A percentile compares a stretch with the other conserved stretches of the same genome.
Evolutionary conservation across 2,329 filamentous ascomycete genomes (phyloP).

Genomic region (Diaporthe vexans): DNA sequence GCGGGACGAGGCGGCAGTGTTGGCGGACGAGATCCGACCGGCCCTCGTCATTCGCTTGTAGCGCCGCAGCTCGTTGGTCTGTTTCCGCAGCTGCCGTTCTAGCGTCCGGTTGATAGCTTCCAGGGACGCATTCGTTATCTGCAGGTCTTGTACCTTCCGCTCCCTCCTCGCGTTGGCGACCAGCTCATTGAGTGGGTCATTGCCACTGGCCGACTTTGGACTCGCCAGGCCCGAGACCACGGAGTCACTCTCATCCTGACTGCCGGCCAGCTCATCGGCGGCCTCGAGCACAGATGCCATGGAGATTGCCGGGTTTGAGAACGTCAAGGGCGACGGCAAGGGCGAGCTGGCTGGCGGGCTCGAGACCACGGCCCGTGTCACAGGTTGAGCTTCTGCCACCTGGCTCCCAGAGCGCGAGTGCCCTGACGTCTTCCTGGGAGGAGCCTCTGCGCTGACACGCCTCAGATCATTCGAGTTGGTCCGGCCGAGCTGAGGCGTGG

Average conservation of each 20-base stretch:
- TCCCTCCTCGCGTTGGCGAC: slow-evolving; percentile 92
- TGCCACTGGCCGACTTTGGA: slow-evolving; percentile 68
- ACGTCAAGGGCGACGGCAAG: slow-evolving; percentile 45
- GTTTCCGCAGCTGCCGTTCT: slow-evolving; percentile 91
- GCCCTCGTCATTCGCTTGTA: slow-evolving; percentile 89
- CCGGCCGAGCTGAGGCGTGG: slow-evolving; percentile 55
- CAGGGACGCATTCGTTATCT: slow-evolving; percentile 96
- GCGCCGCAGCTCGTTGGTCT: slow-evolving; percentile 87
- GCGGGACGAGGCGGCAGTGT: slow-evolving; percentile 56
- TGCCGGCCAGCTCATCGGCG: slow-evolving; percentile 63
- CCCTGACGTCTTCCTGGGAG: slow-evolving; percentile 50
- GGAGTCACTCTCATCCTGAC: slow-evolving; percentile 44
- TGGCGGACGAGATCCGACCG: slow-evolving; percentile 76
- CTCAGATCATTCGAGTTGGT: slow-evolving; percentile 52
- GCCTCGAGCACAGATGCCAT: slow-evolving; percentile 70
- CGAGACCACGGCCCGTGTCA: slow-evolving; percentile 53
- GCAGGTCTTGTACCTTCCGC: slow-evolving; percentile 93
- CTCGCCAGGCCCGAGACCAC: slow-evolving; percentile 59
- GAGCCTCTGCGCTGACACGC: slow-evolving; percentile 58
- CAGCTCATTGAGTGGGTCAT: slow-evolving; percentile 78
- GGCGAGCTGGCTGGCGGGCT: slow-evolving; percentile 52
- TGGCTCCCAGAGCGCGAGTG: slow-evolving; percentile 59
- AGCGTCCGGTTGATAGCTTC: slow-evolving; percentile 95
- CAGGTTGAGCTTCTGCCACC: slow-evolving; percentile 54
- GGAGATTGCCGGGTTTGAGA: slow-evolving; percentile 56